Conservation (phyloP, 441 rosid species). For the Erodium moschatum region DNA sequence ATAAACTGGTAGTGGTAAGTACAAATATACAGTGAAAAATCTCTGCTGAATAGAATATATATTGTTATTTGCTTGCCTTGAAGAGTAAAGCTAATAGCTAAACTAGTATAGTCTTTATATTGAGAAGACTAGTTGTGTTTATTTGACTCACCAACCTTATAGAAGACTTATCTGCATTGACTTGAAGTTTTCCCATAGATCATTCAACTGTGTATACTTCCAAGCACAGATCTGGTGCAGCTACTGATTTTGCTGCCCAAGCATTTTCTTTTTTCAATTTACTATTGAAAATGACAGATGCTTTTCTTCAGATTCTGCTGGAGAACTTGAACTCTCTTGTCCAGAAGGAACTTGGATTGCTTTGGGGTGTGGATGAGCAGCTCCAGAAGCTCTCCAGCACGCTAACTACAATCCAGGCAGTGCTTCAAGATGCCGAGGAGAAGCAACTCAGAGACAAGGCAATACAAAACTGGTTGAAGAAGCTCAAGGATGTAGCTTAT, state of each 20-base stretch:
- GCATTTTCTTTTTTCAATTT: background rate
- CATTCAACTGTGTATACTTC: background rate
- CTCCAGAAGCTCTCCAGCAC: slow-evolving; percentile 8
- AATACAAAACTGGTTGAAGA: slow-evolving; percentile 4
- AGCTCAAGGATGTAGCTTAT: slow-evolving; percentile 13
- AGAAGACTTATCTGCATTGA: background rate
- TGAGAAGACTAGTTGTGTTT: background rate
- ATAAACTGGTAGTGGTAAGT: background rate
- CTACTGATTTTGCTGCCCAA: background rate
- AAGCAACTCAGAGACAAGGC: slow-evolving; percentile 13
- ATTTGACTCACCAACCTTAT: background rate
- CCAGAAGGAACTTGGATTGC: slow-evolving; percentile 6
- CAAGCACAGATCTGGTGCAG: background rate
- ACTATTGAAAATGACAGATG: background rate
- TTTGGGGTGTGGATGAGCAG: slow-evolving; percentile 12
- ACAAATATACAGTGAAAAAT: background rate
- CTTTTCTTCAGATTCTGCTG: slow-evolving; percentile 5
- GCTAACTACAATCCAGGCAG: slow-evolving; percentile 6
- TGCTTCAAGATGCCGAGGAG: slow-evolving; percentile 15
- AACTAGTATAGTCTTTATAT: background rate
- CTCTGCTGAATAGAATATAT: background rate
- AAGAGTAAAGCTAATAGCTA: background rate
- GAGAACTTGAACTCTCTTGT: slow-evolving; percentile 13
- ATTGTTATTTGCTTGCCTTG: background rate
- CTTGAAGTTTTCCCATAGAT: background rate